phyloP scores from a whole-genome alignment of 2,329 filamentous ascomycete genomes.

The Colletotrichum liaoningense region DNA sequence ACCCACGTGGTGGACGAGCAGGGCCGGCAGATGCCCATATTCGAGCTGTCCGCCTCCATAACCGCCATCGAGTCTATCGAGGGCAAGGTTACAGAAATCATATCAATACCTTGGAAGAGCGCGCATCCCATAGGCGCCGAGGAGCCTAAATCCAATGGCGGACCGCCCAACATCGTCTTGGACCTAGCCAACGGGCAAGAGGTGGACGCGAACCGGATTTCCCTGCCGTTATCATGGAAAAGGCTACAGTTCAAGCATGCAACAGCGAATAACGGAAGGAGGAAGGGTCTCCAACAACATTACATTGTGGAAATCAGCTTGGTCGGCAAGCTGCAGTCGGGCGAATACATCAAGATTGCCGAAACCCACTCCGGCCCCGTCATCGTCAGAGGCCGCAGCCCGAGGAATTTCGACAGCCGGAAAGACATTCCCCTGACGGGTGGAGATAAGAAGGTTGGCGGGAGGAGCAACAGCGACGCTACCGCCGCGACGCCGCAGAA shows the following conservation, averaged over 20 bases:
- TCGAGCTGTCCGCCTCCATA: slow-evolving; percentile 83
- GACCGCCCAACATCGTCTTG: slow-evolving; percentile 66
- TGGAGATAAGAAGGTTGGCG: slow-evolving; percentile 58
- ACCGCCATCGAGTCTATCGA: slow-evolving; percentile 93
- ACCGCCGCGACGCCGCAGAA: slow-evolving; percentile 36
- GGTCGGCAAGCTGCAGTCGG: slow-evolving; percentile 76
- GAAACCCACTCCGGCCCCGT: slow-evolving; percentile 93
- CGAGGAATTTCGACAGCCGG: slow-evolving; percentile 91
- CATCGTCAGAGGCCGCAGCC: slow-evolving; percentile 92
- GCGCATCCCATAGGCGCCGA: slow-evolving; percentile 64
- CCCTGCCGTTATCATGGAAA: slow-evolving; percentile 91
- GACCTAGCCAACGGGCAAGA: slow-evolving; percentile 70
- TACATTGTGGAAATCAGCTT: slow-evolving; percentile 91
- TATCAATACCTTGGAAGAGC: slow-evolving; percentile 96
- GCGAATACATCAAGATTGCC: slow-evolving; percentile 79
- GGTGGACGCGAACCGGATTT: slow-evolving; percentile 83
- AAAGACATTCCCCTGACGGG: slow-evolving; percentile 83
- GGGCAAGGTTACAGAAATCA: slow-evolving; percentile 91
- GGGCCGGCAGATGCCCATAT: slow-evolving; percentile 80
- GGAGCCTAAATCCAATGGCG: slow-evolving; percentile 59
- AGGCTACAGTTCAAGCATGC: slow-evolving; percentile 95
- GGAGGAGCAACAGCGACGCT: slow-evolving; percentile 51
- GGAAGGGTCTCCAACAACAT: slow-evolving; percentile 95
- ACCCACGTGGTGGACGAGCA: slow-evolving; percentile 79
- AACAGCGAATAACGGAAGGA: slow-evolving; percentile 93